These are phyloP conservation scores for Leishmania arabica DNA, from an alignment of 208 protist species.

Conservation along the genomic window DNA sequence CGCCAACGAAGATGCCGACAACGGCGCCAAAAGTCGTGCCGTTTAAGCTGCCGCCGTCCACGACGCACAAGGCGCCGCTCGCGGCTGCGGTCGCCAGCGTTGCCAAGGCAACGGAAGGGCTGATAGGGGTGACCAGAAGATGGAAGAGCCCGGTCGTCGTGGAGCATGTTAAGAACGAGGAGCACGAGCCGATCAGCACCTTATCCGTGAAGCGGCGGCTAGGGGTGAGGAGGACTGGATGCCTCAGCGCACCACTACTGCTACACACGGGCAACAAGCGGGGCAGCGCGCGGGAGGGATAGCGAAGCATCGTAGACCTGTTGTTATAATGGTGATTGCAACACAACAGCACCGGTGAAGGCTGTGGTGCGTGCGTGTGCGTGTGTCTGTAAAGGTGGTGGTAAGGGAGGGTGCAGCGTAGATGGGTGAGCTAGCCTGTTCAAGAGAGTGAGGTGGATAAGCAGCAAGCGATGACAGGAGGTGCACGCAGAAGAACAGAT, in stretches of 20 bases:
- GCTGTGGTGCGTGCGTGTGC: neutral
- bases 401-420: neutral
- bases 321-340: neutral
- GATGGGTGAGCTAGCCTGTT: neutral
- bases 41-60: constrained; percentile 78
- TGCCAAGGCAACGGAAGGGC: constrained; percentile 50
- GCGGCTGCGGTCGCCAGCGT: constrained; percentile 69
- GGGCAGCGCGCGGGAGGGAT: constrained; percentile 16
- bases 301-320: constrained; percentile 17
- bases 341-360: neutral
- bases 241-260: neutral
- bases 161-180: constrained; percentile 57
- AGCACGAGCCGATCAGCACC: constrained; percentile 66
- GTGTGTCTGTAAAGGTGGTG: neutral
- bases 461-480: neutral
- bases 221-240: constrained; percentile 6
- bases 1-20: constrained; percentile 77
- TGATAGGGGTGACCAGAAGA: constrained; percentile 82
- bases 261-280: constrained; percentile 4
- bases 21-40: constrained; percentile 83
- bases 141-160: constrained; percentile 83
- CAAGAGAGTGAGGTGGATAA: neutral
- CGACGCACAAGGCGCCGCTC: constrained; percentile 66
- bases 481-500: neutral
- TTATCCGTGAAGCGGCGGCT: constrained; percentile 76